Base-by-base conservation (phyloP, 2,329 filamentous ascomycete genomes). In the Hypocreales sp. region DNA sequence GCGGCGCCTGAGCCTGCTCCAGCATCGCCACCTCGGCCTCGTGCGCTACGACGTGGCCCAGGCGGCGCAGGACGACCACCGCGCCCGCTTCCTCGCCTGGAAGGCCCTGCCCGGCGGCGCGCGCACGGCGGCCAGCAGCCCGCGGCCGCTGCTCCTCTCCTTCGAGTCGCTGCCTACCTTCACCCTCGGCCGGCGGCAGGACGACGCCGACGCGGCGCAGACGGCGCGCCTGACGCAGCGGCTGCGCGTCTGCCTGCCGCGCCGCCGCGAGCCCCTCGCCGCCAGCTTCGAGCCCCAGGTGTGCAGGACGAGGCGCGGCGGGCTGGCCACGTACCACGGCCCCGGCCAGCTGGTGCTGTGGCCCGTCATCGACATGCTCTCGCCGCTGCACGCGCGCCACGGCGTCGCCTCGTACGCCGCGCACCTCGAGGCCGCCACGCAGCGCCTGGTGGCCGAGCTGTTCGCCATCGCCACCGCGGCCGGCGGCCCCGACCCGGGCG, bases 291-390 rank as follows among this genome's bases (percentile, higher is more conserved):
- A 47, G 15, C 79, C 77, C 4, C 58, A 67, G n/a, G 71, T 90
- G 40, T 53, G 70, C 23, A 64, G 74, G 41, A 78, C 81, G 10
- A 67, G 73, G n/a, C 74, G 90, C 29, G 90, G 90, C 34, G 90
- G 90, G 0, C 73, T 92, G 38, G 86, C 82, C 0, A 95, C 90
- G 3, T 95, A 93, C 57, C 90, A 98, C 48, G 90, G 87, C 0
- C 90, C 87, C 0, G 87, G 87, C 0, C 90, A 98, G 50, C 56
- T 92, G 26, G 80, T 94, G 20, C 72, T 86, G n/a, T 98, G 92
- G 60, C 83, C 87, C 4, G 71, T 94, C 27, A 50, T 92, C n/a
- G 83, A 93, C 49, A 64, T 95, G 31, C 71, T 70, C 29, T 62
- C 67, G 6, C 44, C 50, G 0, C 37, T 51, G 8, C 67, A 83